Percentiles rank a stretch among this genome's conserved stretches.
Evolutionary conservation across 345 rosid species (phyloP).

Genomic region (Sapria himalayana): DNA sequence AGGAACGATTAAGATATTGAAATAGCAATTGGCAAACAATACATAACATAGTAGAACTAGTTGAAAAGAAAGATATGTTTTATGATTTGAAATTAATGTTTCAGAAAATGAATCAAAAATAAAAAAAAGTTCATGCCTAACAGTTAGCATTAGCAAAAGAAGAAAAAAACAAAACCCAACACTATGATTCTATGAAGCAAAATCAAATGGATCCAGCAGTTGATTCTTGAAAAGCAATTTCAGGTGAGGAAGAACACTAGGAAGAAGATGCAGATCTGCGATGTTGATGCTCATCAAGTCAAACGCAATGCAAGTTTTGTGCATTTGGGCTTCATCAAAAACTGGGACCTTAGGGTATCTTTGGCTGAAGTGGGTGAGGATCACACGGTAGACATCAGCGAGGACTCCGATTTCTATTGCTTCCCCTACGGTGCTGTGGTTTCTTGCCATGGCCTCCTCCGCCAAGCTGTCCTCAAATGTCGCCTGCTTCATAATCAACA

Average conservation of each 20-base stretch:
- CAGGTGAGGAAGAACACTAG: slow-evolving; percentile 56
- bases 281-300: slow-evolving; percentile 87
- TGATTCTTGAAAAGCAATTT: slow-evolving; percentile 58
- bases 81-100: too few relatives aligned
- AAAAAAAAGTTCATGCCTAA: too few relatives aligned
- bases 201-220: too few relatives aligned
- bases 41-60: too few relatives aligned
- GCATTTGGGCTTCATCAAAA: slow-evolving; percentile 59
- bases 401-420: slow-evolving; percentile 57
- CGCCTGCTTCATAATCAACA: slow-evolving; percentile 27
- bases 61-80: too few relatives aligned
- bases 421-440: slow-evolving; percentile 95
- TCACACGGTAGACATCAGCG: slow-evolving; percentile 43
- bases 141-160: too few relatives aligned
- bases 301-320: slow-evolving; percentile 75
- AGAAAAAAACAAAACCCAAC: too few relatives aligned
- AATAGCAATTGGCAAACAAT: too few relatives aligned
- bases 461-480: slow-evolving; percentile 80
- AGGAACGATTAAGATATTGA: too few relatives aligned
- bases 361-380: slow-evolving; percentile 97
- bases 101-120: too few relatives aligned
- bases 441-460: slow-evolving; percentile 72
- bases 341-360: slow-evolving; percentile 81
- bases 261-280: slow-evolving; percentile 65
- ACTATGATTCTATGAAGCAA: too few relatives aligned